Conservation (phyloP, 75 land plant genomes). For the Pinus taeda region DNA sequence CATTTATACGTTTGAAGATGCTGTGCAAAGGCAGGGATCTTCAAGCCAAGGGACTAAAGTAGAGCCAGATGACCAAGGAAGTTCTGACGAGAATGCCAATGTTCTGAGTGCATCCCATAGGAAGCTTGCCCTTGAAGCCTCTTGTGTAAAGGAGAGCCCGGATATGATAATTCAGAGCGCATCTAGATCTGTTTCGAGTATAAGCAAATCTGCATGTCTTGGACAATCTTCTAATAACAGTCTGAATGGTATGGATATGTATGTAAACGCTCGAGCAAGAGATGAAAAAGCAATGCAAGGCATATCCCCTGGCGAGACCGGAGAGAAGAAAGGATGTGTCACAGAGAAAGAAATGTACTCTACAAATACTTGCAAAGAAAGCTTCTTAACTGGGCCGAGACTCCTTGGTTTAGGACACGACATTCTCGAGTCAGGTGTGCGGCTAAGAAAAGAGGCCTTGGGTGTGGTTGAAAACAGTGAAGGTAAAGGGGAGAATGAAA, state of each 20-base stretch:
- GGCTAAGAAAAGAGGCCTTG: not conserved
- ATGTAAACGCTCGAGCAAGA: not conserved
- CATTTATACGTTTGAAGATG: not conserved
- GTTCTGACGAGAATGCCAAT: slow-evolving; percentile 18
- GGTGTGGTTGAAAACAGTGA: slow-evolving; percentile 10
- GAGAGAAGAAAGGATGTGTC: not conserved
- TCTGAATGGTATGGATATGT: not conserved
- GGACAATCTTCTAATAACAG: slow-evolving; percentile 15
- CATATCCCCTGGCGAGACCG: not conserved
- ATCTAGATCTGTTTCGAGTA: slow-evolving; percentile 17
- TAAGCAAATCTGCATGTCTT: slow-evolving; percentile 19
- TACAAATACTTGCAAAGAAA: slow-evolving; percentile 5
- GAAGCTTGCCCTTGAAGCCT: slow-evolving; percentile 5
- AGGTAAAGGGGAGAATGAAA: slow-evolving; percentile 8
- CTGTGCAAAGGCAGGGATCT: slow-evolving; percentile 9
- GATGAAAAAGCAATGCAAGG: slow-evolving; percentile 9
- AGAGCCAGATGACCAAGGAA: slow-evolving; percentile 35
- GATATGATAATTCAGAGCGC: not conserved
- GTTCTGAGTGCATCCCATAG: slow-evolving; percentile 9
- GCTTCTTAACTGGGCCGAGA: not conserved
- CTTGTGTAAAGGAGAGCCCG: slow-evolving; percentile 6
- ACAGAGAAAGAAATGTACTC: not conserved
- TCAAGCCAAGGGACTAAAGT: slow-evolving; percentile 12
- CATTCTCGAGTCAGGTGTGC: not conserved
- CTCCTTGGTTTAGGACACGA: slow-evolving; percentile 10